A percentile compares a stretch with the other conserved stretches of the same genome.
Evolutionary conservation across 306 rosid genomes (phyloP).

Genomic region (Corylus heterophylla): DNA sequence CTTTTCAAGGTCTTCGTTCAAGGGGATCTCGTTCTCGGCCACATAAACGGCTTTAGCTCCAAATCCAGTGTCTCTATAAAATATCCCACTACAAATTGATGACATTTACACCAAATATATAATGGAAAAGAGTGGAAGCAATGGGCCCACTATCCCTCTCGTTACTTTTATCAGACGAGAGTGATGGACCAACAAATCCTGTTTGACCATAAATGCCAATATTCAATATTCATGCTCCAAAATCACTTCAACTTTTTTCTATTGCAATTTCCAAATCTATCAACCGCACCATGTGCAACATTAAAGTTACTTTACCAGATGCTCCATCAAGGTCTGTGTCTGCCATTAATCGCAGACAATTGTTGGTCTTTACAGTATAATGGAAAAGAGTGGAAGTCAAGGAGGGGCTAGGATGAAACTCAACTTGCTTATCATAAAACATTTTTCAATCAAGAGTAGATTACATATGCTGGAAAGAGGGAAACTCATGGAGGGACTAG

Average conservation of each 20-base stretch:
- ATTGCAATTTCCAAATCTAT: conserved; percentile 7
- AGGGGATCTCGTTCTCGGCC: not conserved
- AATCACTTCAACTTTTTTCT: conserved; percentile 31
- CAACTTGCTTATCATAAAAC: conserved; percentile 41
- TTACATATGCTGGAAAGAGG: conserved; percentile 4
- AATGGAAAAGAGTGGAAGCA: not conserved
- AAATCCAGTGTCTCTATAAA: conserved; percentile 27
- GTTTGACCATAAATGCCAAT: not conserved
- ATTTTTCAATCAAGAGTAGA: conserved; percentile 29
- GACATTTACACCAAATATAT: conserved; percentile 15
- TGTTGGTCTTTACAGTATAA: conserved; percentile 24
- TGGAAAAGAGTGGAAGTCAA: not conserved
- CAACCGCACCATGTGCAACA: not conserved
- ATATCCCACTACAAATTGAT: conserved; percentile 28
- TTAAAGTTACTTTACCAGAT: conserved; percentile 7
- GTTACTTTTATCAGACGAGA: too few species aligned
- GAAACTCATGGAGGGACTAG: conserved; percentile 19
- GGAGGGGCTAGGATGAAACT: conserved; percentile 29
- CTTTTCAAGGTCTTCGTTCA: not conserved
- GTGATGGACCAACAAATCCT: too few species aligned
- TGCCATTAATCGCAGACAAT: not conserved
- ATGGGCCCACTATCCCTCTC: too few species aligned
- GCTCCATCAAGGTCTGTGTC: conserved; percentile 8
- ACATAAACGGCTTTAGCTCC: conserved; percentile 18
- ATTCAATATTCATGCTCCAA: conserved; percentile 14